Conservation (phyloP, 2,329 filamentous ascomycete species). For the Teratosphaeriaceae sp. region DNA sequence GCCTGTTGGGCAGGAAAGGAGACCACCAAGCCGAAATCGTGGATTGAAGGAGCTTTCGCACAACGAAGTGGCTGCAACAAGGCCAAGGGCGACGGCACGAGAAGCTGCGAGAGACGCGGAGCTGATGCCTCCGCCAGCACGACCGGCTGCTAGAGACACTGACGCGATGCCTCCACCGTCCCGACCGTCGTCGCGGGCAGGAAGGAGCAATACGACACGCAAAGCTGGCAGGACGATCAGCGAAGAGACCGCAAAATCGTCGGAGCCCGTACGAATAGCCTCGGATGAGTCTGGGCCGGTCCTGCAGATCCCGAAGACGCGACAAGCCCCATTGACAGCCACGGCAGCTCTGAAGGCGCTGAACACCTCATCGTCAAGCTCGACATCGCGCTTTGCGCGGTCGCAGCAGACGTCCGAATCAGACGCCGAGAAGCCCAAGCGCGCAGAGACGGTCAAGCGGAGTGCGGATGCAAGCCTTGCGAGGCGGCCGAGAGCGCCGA, state of each 20-base stretch:
- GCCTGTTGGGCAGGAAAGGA: conserved; percentile 26
- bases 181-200: conserved; percentile 20
- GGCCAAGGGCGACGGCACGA: conserved; percentile 11
- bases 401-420: conserved; percentile 20
- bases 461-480: conserved; percentile 32
- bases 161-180: conserved; percentile 28
- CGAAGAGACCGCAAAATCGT: conserved; percentile 26
- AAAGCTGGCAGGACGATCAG: conserved; percentile 27
- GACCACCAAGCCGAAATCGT: conserved; percentile 30
- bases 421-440: conserved; percentile 17
- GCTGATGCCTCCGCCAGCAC: conserved; percentile 26
- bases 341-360: conserved; percentile 18
- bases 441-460: conserved; percentile 20
- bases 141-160: no score
- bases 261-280: conserved; percentile 18
- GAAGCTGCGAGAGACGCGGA: conserved; percentile 25
- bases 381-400: conserved; percentile 18
- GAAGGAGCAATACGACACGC: conserved; percentile 22
- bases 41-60: conserved; percentile 39
- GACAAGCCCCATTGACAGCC: conserved; percentile 13
- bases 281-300: conserved; percentile 17
- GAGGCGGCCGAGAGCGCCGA: conserved; percentile 25
- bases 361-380: conserved; percentile 18
- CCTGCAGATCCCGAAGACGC: conserved; percentile 15
- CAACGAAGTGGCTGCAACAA: conserved; percentile 32